These are phyloP conservation scores for Alternaria angustiovoidea DNA, from an alignment of 2,329 filamentous ascomycete species.

Conservation along the genomic window DNA sequence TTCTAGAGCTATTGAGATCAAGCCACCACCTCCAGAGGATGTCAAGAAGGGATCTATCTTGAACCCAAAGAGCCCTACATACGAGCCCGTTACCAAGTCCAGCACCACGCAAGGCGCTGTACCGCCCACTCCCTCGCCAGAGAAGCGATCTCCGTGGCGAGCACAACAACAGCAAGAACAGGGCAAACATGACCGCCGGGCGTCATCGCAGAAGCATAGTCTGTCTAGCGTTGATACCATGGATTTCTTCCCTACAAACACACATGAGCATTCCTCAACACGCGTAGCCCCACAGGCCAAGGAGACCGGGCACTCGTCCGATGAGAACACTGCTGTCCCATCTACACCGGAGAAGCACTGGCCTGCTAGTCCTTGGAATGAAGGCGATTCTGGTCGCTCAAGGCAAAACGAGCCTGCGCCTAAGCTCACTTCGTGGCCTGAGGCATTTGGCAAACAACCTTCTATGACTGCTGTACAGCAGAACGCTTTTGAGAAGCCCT, in stretches of 20 bases:
- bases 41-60: conserved; percentile 41
- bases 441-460: conserved; percentile 39
- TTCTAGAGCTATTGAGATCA: conserved; percentile 53
- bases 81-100: conserved; percentile 43
- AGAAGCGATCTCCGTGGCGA: conserved; percentile 40
- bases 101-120: conserved; percentile 20
- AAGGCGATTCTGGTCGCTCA: conserved; percentile 30
- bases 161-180: conserved; percentile 26
- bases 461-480: conserved; percentile 31
- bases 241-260: conserved; percentile 53
- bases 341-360: conserved; percentile 49
- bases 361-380: conserved; percentile 49
- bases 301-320: conserved; percentile 20
- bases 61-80: conserved; percentile 53
- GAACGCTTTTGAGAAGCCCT: conserved; percentile 10
- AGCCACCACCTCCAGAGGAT: conserved; percentile 45
- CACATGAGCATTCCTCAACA: conserved; percentile 52
- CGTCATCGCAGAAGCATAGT: conserved; percentile 46
- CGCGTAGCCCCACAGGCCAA: conserved; percentile 36
- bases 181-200: conserved; percentile 24
- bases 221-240: conserved; percentile 52
- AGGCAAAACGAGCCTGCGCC: conserved; percentile 29
- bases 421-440: conserved; percentile 44
- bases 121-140: conserved; percentile 46
- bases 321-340: conserved; percentile 31